Evolutionary conservation across 2,329 filamentous ascomycete species (phyloP), one percentile per base, ranked within the genome.

Genomic region (Aspergillus tamarii): DNA sequence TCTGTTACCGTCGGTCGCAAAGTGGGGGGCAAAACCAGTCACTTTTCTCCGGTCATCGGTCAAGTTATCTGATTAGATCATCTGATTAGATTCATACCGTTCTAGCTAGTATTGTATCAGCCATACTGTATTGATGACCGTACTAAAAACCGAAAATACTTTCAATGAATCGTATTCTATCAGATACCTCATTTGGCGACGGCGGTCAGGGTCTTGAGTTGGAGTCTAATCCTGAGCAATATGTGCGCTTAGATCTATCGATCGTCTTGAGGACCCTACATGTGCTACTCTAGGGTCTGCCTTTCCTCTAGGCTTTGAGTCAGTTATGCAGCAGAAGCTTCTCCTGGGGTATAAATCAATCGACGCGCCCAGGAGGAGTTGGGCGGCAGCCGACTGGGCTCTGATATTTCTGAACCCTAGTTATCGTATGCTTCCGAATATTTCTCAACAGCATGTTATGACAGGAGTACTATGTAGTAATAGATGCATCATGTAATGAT

Each of bases 31-130:
- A 8, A 45, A 32, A 9, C 23, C 60, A 45, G 39, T 54, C 32
- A 45, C 26, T 8, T 60, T 60, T 61, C 67, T 67, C 69, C 69
- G 66, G 62, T 63, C 32, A 34, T 66, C 68, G 65, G 68, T 61
- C 55, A 12, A 43, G 21, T 64, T 68, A 71, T 71, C 68, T 70
- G 69, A 71, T 71, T 70, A 71, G 69, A 71, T 71, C 66, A 71
- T 71, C 69, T 68, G 69, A 71, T 71, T 67, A 70, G 68, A 69
- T 70, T 30, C 26, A 23, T 61, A 61, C 46, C 19, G 59, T 64
- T 10, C 46, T 61, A 10, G 19, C 8, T 14, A 19, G 59, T 66
- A 60, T 56, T 12, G 61, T 59, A 59, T 19, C 23, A 3, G 1
- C 14, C 39, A 12, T 58, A 62, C 60, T 14, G 41, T 39, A 30